Evolutionary conservation across 2,329 filamentous ascomycete species (phyloP), one percentile per base, ranked within the genome.

Genomic region (Paecilomyces sp.): DNA sequence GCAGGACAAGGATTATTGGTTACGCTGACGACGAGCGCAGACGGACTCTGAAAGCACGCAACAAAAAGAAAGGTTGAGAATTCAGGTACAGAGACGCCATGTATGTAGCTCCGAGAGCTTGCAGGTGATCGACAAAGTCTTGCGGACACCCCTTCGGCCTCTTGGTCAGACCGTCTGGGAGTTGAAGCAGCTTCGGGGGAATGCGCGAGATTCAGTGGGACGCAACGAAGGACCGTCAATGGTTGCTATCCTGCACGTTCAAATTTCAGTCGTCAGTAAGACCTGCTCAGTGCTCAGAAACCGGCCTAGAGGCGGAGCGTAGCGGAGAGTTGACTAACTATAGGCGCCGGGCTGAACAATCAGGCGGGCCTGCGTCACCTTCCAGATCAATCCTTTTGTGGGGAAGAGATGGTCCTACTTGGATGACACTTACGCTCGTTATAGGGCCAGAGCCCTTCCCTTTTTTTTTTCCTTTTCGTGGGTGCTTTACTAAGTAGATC

Each of bases 81-180:
- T 56, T 34, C 53, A 53, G 25, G 24, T 51, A 59, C 31, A 33
- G 13, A 9, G 33, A 55, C 54, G 54, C 58, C 58, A 59, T 59
- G 58, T 50, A 30, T 58, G 30, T 53, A 53, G 28, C 22, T 53
- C 28, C 24, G 11, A 25, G 13, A 15, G 51, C 24, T 12, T 53
- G 22, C 22, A 47, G 41, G 41, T 15, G 51, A 53, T 25, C 51
- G 51, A 53, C 51, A 24, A 28, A 11, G 51, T 30, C 51, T 25
- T 30, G 51, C 13, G 51, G 22, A 53, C 51, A 25, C 51, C 18
- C 25, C 51, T 53, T 15, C 13, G 22, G 51, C 3, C 22, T 53
- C 12, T 9, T 33, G 2, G 25, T 53, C 22, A 24, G 25, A 53
- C 50, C 25, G 18, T 15, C 50, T 24, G n/a, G 24, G 28, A 53